Evolutionary conservation across 345 rosid species (phyloP), one percentile per base, ranked within the genome.

Genomic region (Sonneratia caseolaris): DNA sequence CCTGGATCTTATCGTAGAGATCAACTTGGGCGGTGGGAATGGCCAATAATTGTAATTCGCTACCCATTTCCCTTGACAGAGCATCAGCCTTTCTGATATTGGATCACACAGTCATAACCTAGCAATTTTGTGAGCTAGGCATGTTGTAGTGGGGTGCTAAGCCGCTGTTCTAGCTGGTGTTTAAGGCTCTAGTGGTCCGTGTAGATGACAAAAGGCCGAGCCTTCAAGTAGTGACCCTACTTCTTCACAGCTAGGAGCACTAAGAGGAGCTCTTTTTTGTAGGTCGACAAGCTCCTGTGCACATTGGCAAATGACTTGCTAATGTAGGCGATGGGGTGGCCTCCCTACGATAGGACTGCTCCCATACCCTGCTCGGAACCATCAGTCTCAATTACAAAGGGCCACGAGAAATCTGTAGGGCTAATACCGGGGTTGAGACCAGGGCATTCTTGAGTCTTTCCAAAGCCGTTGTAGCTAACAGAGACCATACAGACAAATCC

Each of bases 321-420:
- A 48, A 48, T 48, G 24, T 40, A 72, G 3, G 74, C 59, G 11
- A 72, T 72, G 10, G 36, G 69, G 37, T 72, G 61, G 8, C 14
- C 40, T 10, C 40, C 24, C 13, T 43, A 19, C 42, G 47, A 40
- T 8, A 72, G 65, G 19, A 42, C 42, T 16, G 18, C 69, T 27
- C 69, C 24, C 0, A 72, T 40, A 4, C 45, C 32, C 1, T 6
- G 1, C 3, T 3, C 18, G 7, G 42, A 18, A 2, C 45, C 43
- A 62, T 72, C 15, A 2, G 0, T 42, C 37, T 72, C 38, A 4
- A 72, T 19, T 5, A 61, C 15, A 22, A 64, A 72, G 1, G 24
- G 9, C 12, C 47, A 37, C 3, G 18, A 18, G 37, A 19, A 62
- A 24, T 72, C 40, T 22, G 45, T 11, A 72, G 35, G 13, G 37